phyloP scores from a whole-genome alignment of 441 rosid genomes.

The Iberis amara region DNA sequence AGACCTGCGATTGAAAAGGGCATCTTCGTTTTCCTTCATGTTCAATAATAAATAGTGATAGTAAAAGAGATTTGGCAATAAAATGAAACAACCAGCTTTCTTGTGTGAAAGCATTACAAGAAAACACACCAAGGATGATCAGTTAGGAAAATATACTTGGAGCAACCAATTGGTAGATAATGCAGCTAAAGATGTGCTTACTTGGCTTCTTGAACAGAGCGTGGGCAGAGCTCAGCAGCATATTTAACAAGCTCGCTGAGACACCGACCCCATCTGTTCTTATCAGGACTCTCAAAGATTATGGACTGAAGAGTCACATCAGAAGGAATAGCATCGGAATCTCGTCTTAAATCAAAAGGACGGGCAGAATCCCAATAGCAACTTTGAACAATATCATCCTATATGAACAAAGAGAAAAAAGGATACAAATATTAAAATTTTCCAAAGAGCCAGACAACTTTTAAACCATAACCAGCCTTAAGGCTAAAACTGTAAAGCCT shows the following conservation, averaged over 20 bases:
- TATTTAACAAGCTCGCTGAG: conserved; percentile 92
- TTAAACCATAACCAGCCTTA: conserved; percentile 19
- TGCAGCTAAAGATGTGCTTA: conserved; percentile 37
- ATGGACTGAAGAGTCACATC: conserved; percentile 95
- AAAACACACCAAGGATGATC: conserved; percentile 19
- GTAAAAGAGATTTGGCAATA: conserved; percentile 12
- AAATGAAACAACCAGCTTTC: conserved; percentile 14
- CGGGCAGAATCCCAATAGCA: conserved; percentile 96
- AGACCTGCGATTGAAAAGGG: conserved; percentile 47
- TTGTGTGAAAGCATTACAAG: neutral
- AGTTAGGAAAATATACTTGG: conserved; percentile 6
- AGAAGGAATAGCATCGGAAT: conserved; percentile 86
- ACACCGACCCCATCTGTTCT: conserved; percentile 97
- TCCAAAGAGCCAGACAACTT: conserved; percentile 19
- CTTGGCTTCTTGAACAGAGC: conserved; percentile 95
- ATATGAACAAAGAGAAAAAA: conserved; percentile 22
- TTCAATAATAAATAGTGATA: conserved; percentile 6
- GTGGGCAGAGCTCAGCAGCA: conserved; percentile 96
- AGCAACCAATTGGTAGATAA: conserved; percentile 12
- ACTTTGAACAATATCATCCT: conserved; percentile 99
- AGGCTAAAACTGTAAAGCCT: conserved; percentile 26
- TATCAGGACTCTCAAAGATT: conserved; percentile 95
- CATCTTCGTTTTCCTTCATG: conserved; percentile 13
- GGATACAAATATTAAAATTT: conserved; percentile 11
- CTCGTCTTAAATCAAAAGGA: conserved; percentile 89